Evolutionary conservation across 2,329 filamentous ascomycete species (phyloP).

Genomic region (Diaporthe destruens): DNA sequence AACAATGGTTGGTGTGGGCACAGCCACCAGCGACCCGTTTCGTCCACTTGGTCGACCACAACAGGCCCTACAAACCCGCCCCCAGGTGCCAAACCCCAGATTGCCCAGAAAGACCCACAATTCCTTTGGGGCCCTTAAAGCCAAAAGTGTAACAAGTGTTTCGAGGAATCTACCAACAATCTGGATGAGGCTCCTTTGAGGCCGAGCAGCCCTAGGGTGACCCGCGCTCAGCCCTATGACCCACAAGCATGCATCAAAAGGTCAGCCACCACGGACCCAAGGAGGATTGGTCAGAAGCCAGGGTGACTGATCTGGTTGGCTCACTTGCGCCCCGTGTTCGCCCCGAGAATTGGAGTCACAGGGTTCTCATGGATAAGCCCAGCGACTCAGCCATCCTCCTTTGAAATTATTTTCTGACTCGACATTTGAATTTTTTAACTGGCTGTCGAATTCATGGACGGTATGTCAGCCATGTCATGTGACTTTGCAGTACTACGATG

Average conservation of each 20-base stretch:
- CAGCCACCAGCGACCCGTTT: slow-evolving; percentile 2
- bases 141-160: slow-evolving; percentile 15
- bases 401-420: neutral
- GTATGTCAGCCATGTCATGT: neutral
- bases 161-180: neutral
- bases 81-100: neutral
- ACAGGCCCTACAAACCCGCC: neutral
- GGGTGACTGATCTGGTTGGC: slow-evolving; percentile 1
- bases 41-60: neutral
- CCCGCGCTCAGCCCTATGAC: neutral
- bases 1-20: neutral
- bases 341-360: neutral
- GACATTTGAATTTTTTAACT: neutral
- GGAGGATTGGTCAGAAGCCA: neutral
- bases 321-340: neutral
- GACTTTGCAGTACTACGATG: neutral
- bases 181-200: neutral
- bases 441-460: neutral
- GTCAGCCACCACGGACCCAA: neutral
- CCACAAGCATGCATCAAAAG: too few species aligned
- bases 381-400: neutral
- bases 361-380: neutral
- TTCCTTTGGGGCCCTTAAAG: neutral
- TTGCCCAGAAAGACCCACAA: slow-evolving; percentile 1
- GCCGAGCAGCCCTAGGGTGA: neutral